Conservation (phyloP, 192 early-diverging fungal species). For the Coemansia biformis region DNA sequence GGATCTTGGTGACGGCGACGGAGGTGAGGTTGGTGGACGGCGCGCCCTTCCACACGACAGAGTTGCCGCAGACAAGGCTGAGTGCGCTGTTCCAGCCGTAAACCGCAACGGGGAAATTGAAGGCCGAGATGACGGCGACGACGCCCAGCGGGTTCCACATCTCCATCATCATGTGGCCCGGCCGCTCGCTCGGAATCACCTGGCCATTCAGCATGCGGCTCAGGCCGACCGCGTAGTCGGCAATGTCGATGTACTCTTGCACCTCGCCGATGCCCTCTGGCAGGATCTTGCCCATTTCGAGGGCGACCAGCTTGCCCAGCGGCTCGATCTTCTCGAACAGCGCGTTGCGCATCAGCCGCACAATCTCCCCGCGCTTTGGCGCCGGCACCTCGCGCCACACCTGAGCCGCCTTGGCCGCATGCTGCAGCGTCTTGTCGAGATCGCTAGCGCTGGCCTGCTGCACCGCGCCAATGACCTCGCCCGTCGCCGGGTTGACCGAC, state of each 20-base stretch:
- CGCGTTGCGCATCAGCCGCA: conserved; percentile 82
- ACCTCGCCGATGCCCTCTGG: conserved; percentile 92
- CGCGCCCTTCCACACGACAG: conserved; percentile 86
- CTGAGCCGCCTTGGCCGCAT: conserved; percentile 59
- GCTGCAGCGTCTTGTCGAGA: conserved; percentile 58
- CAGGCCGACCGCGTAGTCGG: conserved; percentile 86
- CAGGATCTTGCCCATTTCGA: conserved; percentile 95
- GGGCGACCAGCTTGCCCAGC: conserved; percentile 77
- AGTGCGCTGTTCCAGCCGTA: conserved; percentile 95
- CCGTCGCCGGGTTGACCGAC: conserved; percentile 71
- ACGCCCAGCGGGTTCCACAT: conserved; percentile 91
- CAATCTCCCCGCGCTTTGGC: conserved; percentile 83
- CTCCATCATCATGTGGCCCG: conserved; percentile 95
- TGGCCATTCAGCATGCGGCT: conserved; percentile 72
- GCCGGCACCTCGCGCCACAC: conserved; percentile 70
- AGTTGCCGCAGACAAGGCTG: conserved; percentile 83
- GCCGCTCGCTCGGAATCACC: conserved; percentile 81
- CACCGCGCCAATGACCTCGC: conserved; percentile 76
- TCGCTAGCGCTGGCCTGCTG: conserved; percentile 59
- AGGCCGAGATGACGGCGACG: conserved; percentile 90
- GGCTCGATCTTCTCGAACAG: conserved; percentile 68
- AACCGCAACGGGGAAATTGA: conserved; percentile 90
- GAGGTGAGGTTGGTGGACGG: conserved; percentile 72
- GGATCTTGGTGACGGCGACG: conserved; percentile 84
- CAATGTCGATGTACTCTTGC: conserved; percentile 95